Percentiles rank a stretch among this genome's conserved stretches.
phyloP scores from a whole-genome alignment of 768 basidiomycete species.

The Sarcomyxa edulis region DNA sequence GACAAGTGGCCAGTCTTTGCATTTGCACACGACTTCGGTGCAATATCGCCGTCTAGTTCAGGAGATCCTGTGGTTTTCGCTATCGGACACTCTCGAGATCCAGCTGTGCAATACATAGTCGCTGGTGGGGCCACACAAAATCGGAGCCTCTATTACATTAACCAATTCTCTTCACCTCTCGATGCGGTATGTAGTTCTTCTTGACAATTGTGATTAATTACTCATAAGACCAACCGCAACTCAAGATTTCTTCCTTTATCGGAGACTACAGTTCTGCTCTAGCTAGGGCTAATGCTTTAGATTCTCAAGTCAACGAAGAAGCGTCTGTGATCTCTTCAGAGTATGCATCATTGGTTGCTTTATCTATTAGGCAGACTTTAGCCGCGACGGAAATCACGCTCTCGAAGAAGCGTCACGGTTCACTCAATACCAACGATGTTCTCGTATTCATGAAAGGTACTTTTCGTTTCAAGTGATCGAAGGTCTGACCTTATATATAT shows the following conservation, averaged over 20 bases:
- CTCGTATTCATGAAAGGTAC: slow-evolving; percentile 57
- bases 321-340: slow-evolving; percentile 41
- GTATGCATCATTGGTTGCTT: slow-evolving; percentile 44
- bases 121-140: slow-evolving; percentile 31
- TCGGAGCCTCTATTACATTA: slow-evolving; percentile 42
- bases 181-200: slow-evolving; percentile 23
- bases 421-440: slow-evolving; percentile 45
- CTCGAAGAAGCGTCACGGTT: slow-evolving; percentile 38
- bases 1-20: slow-evolving; percentile 62
- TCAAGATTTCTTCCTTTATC: slow-evolving; percentile 38
- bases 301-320: slow-evolving; percentile 39
- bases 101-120: slow-evolving; percentile 40
- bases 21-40: slow-evolving; percentile 52
- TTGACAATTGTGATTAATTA: neutral
- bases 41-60: slow-evolving; percentile 31
- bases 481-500: too few relatives aligned
- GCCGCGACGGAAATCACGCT: slow-evolving; percentile 51
- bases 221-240: neutral
- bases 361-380: slow-evolving; percentile 51
- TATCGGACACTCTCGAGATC: too few relatives aligned
- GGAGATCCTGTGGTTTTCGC: slow-evolving; percentile 42
- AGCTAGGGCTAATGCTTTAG: slow-evolving; percentile 38
- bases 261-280: slow-evolving; percentile 39
- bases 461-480: too few relatives aligned
- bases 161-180: slow-evolving; percentile 28